Percentiles rank a stretch among this genome's conserved stretches.
phyloP scores from a whole-genome alignment of 345 rosid genomes.

The Aquilaria sinensis region DNA sequence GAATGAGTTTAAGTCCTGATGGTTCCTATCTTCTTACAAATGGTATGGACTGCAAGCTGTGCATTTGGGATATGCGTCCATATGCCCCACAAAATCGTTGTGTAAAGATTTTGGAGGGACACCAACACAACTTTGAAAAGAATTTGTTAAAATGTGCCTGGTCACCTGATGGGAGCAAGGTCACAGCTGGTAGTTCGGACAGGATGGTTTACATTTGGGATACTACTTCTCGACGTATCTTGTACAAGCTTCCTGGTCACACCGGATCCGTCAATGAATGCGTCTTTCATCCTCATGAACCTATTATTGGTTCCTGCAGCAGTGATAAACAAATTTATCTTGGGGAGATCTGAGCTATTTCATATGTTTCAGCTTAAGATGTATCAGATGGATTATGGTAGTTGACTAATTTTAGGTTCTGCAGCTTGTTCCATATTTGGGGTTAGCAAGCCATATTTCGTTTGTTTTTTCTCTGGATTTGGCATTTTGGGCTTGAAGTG shows the following conservation, averaged over 20 bases:
- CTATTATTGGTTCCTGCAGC: slow-evolving; percentile 91
- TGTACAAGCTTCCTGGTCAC: slow-evolving; percentile 96
- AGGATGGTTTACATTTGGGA: slow-evolving; percentile 93
- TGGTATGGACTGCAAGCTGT: slow-evolving; percentile 93
- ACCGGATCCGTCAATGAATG: slow-evolving; percentile 86
- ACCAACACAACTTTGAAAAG: slow-evolving; percentile 98
- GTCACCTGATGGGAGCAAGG: slow-evolving; percentile 97
- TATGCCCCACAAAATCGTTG: slow-evolving; percentile 97
- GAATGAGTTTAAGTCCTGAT: slow-evolving; percentile 92
- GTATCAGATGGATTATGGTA: neutral
- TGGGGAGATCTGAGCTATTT: slow-evolving; percentile 68
- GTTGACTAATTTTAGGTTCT: neutral
- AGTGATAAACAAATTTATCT: slow-evolving; percentile 91
- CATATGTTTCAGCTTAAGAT: neutral
- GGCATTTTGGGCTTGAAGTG: neutral
- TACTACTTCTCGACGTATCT: slow-evolving; percentile 75
- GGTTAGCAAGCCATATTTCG: slow-evolving; percentile 8
- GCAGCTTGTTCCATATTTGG: neutral
- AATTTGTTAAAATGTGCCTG: slow-evolving; percentile 79
- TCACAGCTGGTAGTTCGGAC: slow-evolving; percentile 91
- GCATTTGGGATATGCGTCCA: slow-evolving; percentile 98
- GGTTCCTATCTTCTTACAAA: slow-evolving; percentile 96
- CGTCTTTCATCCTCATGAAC: slow-evolving; percentile 80
- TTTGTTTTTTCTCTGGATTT: slow-evolving; percentile 5
- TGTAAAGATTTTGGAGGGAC: slow-evolving; percentile 86